A percentile compares a stretch with the other conserved stretches of the same genome.
Evolutionary conservation across 306 rosid genomes (phyloP).

Genomic region (Castanospermum australe): DNA sequence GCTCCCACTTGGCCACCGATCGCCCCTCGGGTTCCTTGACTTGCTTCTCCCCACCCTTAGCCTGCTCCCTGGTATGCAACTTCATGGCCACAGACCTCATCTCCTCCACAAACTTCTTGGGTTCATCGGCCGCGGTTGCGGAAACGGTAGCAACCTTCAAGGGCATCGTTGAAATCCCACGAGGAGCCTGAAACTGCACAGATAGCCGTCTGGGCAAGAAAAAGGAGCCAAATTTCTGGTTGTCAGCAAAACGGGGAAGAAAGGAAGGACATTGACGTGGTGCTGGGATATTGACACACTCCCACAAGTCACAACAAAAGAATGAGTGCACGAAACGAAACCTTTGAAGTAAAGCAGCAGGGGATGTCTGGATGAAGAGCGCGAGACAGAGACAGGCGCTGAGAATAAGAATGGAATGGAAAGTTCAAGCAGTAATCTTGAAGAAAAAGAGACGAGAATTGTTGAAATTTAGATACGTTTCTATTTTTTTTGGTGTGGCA

Average conservation of each 20-base stretch:
- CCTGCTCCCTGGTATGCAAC: conserved; percentile 89
- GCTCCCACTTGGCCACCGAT: conserved; percentile 78
- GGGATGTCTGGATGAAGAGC: too few relatives aligned
- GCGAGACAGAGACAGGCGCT: not conserved
- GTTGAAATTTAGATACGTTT: too few relatives aligned
- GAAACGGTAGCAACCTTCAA: conserved; percentile 46
- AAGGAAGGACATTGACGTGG: not conserved
- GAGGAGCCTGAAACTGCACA: not conserved
- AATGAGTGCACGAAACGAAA: conserved; percentile 53
- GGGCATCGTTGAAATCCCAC: conserved; percentile 23
- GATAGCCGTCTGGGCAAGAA: conserved; percentile 25
- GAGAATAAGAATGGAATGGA: not conserved
- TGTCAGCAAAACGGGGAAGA: too few relatives aligned
- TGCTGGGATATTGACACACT: not conserved
- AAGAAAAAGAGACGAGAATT: not conserved
- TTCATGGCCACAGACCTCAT: conserved; percentile 99
- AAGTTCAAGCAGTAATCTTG: not conserved
- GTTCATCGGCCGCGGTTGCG: conserved; percentile 75
- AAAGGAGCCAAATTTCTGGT: conserved; percentile 20
- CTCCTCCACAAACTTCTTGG: conserved; percentile 91
- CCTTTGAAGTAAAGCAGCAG: not conserved
- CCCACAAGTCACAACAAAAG: too few relatives aligned
- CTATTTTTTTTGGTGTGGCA: too few relatives aligned
- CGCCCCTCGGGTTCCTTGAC: conserved; percentile 70
- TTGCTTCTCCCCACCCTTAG: conserved; percentile 86